Base-by-base conservation (phyloP, 805 yeast species). In the Pichia scutulata region DNA sequence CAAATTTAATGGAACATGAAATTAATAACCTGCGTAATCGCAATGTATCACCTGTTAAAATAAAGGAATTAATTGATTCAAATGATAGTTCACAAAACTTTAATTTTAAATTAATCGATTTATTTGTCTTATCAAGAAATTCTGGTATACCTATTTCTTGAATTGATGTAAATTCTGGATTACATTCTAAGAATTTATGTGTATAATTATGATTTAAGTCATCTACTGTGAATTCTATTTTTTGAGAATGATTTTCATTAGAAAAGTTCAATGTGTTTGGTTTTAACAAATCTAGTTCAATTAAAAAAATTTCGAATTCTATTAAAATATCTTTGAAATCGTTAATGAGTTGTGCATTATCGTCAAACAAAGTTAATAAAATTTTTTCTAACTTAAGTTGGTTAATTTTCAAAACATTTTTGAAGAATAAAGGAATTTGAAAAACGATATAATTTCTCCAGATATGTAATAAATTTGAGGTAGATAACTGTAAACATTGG, bases 131-230 rank as follows among this genome's bases (percentile, higher is more conserved):
- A 50, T 63, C 59, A 52, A 86, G 51, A 67, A 84, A 65, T 57
- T 75, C 71, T 53, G 72, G 49, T 62, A 85, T 60, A 46, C 77
- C 71, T 9, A 87, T 78, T 51, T 77, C 81, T 43, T 82, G 76
- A 26, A 73, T 63, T 0, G 78, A 64, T 2, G 70, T 70, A 54
- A 75, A 73, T 50, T 78, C 83, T 18, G 76, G 74, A 48, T 75
- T 70, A 9, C 70, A 68, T 37, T 71, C 74, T 30, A 59, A 52
- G 43, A 66, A 59, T 19, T 60, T 63, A 16, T 55, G 41, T 7
- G 52, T 54, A 39, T 57, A 65, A n/a, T 36, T 47, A 23, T 43
- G 46, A 7, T 42, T 53, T 14, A 60, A 41, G 9, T 55, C 57
- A 14, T 59, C 59, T 1, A 25, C 3, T 4, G 52, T 44, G 3